These are phyloP conservation scores for Geotrichum ghanense DNA, from an alignment of 805 yeast species.

Conservation along the genomic window DNA sequence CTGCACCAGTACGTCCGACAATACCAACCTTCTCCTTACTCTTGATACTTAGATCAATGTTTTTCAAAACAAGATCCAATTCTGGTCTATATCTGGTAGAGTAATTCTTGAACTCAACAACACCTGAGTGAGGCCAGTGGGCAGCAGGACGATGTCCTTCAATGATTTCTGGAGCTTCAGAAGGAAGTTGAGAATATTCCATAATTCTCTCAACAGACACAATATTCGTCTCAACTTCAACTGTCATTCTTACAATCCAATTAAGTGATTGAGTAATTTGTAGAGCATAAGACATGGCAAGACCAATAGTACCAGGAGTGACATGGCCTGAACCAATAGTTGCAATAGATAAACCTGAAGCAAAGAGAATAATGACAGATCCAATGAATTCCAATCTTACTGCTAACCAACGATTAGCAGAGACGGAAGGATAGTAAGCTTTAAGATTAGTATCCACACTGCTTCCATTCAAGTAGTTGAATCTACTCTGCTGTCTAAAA, in stretches of 20 bases:
- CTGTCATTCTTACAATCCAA: conserved; percentile 98
- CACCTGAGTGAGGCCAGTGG: conserved; percentile 67
- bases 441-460: conserved; percentile 76
- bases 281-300: conserved; percentile 84
- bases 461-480: conserved; percentile 40
- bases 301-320: conserved; percentile 87
- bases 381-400: conserved; percentile 89
- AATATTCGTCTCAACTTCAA: conserved; percentile 94
- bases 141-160: conserved; percentile 55
- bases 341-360: conserved; percentile 72
- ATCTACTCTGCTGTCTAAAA: conserved; percentile 52
- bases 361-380: conserved; percentile 72
- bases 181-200: conserved; percentile 66
- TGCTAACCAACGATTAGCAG: conserved; percentile 96
- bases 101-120: conserved; percentile 54
- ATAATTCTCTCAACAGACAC: conserved; percentile 92
- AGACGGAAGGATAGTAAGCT: conserved; percentile 85
- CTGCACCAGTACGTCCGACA: conserved; percentile 97
- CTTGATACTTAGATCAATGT: conserved; percentile 50
- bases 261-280: conserved; percentile 88
- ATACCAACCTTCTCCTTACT: conserved; percentile 84
- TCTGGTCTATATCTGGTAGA: conserved; percentile 78
- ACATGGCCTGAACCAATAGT: conserved; percentile 57
- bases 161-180: conserved; percentile 76
- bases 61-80: conserved; percentile 65